phyloP scores from a whole-genome alignment of 208 protist species.

The Leishmania guyanensis region DNA sequence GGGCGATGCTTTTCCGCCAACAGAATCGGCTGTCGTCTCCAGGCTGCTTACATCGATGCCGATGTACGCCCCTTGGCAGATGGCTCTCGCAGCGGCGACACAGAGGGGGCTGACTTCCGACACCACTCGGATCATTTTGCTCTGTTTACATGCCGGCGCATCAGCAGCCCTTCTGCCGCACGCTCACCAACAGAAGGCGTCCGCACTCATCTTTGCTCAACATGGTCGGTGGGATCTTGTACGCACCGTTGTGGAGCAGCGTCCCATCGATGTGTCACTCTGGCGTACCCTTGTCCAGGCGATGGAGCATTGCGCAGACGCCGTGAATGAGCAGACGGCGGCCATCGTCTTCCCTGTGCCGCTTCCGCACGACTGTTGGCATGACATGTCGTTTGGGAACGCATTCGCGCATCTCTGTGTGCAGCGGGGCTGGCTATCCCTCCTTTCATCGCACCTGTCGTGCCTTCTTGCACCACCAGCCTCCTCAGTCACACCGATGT shows the following conservation, averaged over 20 bases:
- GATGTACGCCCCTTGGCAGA: slow-evolving; percentile 44
- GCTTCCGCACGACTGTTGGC: neutral
- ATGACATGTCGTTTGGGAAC: slow-evolving; percentile 9
- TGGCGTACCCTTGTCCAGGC: slow-evolving; percentile 32
- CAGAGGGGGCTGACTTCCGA: slow-evolving; percentile 1
- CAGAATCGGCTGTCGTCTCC: slow-evolving; percentile 38
- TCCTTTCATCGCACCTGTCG: slow-evolving; percentile 14
- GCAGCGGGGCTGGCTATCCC: slow-evolving; percentile 22
- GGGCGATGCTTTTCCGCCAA: slow-evolving; percentile 21
- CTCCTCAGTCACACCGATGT: neutral
- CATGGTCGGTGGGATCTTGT: slow-evolving; percentile 33
- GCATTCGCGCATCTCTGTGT: slow-evolving; percentile 25
- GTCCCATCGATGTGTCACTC: neutral
- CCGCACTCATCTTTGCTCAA: slow-evolving; percentile 8
- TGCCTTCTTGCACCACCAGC: neutral
- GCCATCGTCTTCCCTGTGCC: slow-evolving; percentile 2
- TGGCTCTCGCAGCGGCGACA: slow-evolving; percentile 23
- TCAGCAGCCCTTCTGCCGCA: neutral
- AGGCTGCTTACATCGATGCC: slow-evolving; percentile 54
- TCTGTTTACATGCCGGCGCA: slow-evolving; percentile 16
- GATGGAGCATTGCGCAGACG: slow-evolving; percentile 16
- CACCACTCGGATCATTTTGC: slow-evolving; percentile 4
- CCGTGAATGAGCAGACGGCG: slow-evolving; percentile 5
- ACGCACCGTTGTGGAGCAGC: neutral
- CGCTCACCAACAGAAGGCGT: neutral